Evolutionary conservation across 257 asterid genomes (phyloP), one percentile per base, ranked within the genome.

Genomic region (Perilla frutescens): DNA sequence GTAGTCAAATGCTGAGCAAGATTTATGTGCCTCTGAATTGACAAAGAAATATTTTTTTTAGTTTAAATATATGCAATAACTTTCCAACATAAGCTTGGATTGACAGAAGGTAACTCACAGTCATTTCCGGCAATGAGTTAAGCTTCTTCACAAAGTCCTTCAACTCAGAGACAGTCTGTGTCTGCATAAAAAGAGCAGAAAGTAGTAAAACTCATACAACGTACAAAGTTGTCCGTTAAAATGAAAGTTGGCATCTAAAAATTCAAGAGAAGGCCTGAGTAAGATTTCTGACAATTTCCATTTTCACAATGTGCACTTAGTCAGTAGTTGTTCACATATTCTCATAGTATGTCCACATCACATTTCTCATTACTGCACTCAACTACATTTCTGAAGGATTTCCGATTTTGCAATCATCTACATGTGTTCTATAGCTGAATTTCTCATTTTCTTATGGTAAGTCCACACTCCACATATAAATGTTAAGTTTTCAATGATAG

Each of bases 111-210:
- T 65, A 55, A 81, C 98, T 87, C 82, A 92, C 99, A 39, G 98
- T 92, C 85, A 95, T 95, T 89, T 95, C 99, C 0, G 99, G 99
- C 84, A 95, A 85, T 53, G 98, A 90, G 84, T 92, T 92, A 36
- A 95, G 97, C 92, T 95, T 95, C 87, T 90, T 95, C 73, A 95
- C 99, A 78, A 95, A 95, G 80, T 95, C 99, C 87, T 95, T 92
- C 87, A 95, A 82, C 73, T 95, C 98, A 64, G 99, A 92, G 44
- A 92, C 99, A 13, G 92, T 81, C 76, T 95, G 99, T 64, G 86
- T 79, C 99, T 95, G 97, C 63, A 85, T 56, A 73, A 6, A 75
- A 66, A 58, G 72, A 73, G 77, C 67, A 75, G 62, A 72, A 66
- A 49, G 48, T 14, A 62, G 43, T 66, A 50, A 14, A 61, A 36